Percentiles rank a stretch among this genome's conserved stretches.
Evolutionary conservation across 2,329 filamentous ascomycete species (phyloP).

Genomic region (Arthroderma uncinatum): DNA sequence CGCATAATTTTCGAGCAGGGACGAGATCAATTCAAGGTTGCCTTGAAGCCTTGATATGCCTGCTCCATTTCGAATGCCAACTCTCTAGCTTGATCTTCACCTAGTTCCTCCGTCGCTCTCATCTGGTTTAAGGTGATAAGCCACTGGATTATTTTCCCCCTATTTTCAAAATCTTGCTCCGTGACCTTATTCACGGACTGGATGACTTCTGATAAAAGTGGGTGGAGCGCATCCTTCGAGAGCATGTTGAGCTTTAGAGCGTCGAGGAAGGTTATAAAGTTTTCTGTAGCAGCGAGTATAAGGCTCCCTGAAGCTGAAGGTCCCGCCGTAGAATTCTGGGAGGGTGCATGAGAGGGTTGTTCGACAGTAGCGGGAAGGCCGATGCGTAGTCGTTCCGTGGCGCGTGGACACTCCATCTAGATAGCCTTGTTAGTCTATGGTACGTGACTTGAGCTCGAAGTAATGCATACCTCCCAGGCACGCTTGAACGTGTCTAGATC

Average conservation of each 20-base stretch:
- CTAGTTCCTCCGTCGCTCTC: constrained; percentile 85
- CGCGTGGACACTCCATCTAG: constrained; percentile 86
- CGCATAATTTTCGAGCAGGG: no score
- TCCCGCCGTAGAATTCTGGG: constrained; percentile 19
- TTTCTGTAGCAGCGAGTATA: constrained; percentile 85
- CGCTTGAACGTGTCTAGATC: constrained; percentile 84
- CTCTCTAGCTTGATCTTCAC: constrained; percentile 76
- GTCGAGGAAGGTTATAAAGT: constrained; percentile 97
- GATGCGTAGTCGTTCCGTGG: constrained; percentile 82
- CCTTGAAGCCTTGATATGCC: constrained; percentile 89
- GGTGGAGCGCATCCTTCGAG: constrained; percentile 94
- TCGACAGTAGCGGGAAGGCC: constrained; percentile 79
- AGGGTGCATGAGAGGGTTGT: constrained; percentile 44
- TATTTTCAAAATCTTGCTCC: constrained; percentile 84
- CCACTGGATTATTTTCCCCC: constrained; percentile 98
- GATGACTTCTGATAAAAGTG: constrained; percentile 86
- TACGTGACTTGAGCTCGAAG: background rate
- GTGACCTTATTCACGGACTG: constrained; percentile 96
- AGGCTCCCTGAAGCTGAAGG: constrained; percentile 46
- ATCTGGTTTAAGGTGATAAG: constrained; percentile 95
- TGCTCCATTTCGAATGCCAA: constrained; percentile 87
- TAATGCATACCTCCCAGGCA: constrained; percentile 68
- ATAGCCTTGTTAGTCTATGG: background rate
- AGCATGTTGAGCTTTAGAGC: constrained; percentile 84
- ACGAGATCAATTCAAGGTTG: constrained; percentile 49